These are phyloP conservation scores for Globisporangium paddicum DNA, from an alignment of 352 stramenopile species.

Conservation along the genomic window DNA sequence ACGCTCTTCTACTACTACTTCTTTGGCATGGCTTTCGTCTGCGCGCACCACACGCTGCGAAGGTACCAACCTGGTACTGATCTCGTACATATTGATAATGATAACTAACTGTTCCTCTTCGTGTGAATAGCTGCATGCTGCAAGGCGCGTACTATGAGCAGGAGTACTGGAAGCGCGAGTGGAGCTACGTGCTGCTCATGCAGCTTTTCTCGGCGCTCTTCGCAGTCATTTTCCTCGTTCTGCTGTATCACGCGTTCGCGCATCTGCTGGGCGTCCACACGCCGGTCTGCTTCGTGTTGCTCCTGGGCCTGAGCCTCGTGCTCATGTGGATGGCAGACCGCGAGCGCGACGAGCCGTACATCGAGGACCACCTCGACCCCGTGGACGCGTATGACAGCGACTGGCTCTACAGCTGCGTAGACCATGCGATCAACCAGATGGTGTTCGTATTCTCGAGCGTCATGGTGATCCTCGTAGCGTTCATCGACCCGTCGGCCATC, in stretches of 20 bases:
- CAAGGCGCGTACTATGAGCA: constrained; percentile 59
- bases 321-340: constrained; percentile 71
- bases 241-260: constrained; percentile 60
- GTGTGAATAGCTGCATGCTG: constrained; percentile 35
- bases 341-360: constrained; percentile 46
- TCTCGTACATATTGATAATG: neutral
- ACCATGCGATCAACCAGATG: constrained; percentile 83
- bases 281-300: constrained; percentile 41
- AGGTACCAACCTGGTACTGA: constrained; percentile 22
- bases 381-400: constrained; percentile 79
- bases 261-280: constrained; percentile 52
- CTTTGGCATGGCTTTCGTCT: constrained; percentile 49
- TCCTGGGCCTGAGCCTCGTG: constrained; percentile 45
- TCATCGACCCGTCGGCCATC: constrained; percentile 64
- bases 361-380: constrained; percentile 49
- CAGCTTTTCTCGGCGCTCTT: constrained; percentile 45
- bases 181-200: constrained; percentile 56
- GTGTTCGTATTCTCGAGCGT: constrained; percentile 67
- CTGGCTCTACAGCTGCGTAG: constrained; percentile 67
- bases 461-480: constrained; percentile 46
- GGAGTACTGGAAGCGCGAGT: constrained; percentile 55
- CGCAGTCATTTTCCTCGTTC: constrained; percentile 47
- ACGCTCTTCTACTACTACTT: constrained; percentile 65
- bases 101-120: neutral
- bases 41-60: constrained; percentile 47